These are phyloP conservation scores for Chloranthus sessilifolius DNA, from an alignment of 164 flowering plant species.

Conservation along the genomic window DNA sequence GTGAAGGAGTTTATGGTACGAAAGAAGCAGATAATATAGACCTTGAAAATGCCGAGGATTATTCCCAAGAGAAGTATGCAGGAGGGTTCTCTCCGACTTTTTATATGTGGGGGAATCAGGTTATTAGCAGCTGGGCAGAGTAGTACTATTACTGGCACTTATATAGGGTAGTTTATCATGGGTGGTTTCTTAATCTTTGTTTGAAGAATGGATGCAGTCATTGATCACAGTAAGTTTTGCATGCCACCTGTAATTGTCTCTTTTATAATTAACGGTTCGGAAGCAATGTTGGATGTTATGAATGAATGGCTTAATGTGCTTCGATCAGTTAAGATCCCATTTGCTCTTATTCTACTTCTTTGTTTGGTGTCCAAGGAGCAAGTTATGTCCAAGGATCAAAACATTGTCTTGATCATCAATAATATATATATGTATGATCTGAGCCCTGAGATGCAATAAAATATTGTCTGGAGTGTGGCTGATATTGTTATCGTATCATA, in stretches of 20 bases:
- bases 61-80: conserved; percentile 77
- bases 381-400: no score
- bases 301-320: conserved; percentile 97
- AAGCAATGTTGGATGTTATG: conserved; percentile 63
- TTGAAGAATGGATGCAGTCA: conserved; percentile 80
- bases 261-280: conserved; percentile 62
- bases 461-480: no score
- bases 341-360: conserved; percentile 87
- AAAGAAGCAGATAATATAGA: conserved; percentile 59
- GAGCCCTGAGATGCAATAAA: no score
- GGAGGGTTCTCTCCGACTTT: conserved; percentile 79
- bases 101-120: conserved; percentile 88
- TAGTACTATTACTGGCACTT: conserved; percentile 93
- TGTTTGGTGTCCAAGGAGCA: conserved; percentile 72
- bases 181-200: conserved; percentile 87
- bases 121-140: conserved; percentile 93
- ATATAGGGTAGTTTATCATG: conserved; percentile 96
- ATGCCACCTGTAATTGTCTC: conserved; percentile 83
- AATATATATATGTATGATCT: no score
- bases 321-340: conserved; percentile 85
- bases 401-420: no score
- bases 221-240: conserved; percentile 77
- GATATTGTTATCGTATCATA: no score
- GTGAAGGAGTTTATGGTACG: conserved; percentile 80
- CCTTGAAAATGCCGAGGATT: conserved; percentile 83